These are phyloP conservation scores for Ogataea pignaliae DNA, from an alignment of 805 yeast species.

Conservation along the genomic window DNA sequence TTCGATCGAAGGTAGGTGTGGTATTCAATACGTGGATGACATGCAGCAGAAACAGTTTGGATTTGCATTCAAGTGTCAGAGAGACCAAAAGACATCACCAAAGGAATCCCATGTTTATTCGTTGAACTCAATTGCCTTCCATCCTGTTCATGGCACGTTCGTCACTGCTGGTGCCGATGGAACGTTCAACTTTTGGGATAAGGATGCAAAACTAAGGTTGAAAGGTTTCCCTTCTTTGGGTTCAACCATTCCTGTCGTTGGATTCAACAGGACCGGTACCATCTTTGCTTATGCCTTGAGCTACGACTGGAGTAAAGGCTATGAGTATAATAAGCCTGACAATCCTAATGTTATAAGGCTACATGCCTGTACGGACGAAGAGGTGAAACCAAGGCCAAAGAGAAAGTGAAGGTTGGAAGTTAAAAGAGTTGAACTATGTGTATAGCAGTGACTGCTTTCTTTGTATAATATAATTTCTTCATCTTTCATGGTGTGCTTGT, in stretches of 20 bases:
- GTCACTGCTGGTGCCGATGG: conserved; percentile 96
- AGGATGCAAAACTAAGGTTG: conserved; percentile 82
- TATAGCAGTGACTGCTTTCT: background rate
- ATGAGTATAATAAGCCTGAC: conserved; percentile 69
- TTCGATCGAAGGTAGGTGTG: conserved; percentile 93
- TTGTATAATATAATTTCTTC: no score
- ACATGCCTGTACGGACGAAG: conserved; percentile 83
- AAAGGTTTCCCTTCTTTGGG: conserved; percentile 69
- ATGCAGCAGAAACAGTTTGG: conserved; percentile 66
- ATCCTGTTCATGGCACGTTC: conserved; percentile 87
- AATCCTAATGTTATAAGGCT: conserved; percentile 72
- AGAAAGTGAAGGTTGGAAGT: conserved; percentile 14
- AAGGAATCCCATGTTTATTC: conserved; percentile 70
- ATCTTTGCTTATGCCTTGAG: conserved; percentile 88
- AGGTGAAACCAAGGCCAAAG: conserved; percentile 58
- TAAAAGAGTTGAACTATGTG: no score
- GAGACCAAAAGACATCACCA: conserved; percentile 55
- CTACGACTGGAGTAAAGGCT: conserved; percentile 96
- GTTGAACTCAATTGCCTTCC: conserved; percentile 77
- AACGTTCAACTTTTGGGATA: conserved; percentile 92
- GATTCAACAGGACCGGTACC: conserved; percentile 78
- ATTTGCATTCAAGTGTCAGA: conserved; percentile 92
- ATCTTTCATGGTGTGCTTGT: no score
- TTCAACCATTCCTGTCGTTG: conserved; percentile 67
- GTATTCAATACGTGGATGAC: conserved; percentile 87